Percentiles rank a stretch among this genome's conserved stretches.
Evolutionary conservation across 192 early-diverging fungal species (phyloP).

Genomic region (Thamnidium elegans): DNA sequence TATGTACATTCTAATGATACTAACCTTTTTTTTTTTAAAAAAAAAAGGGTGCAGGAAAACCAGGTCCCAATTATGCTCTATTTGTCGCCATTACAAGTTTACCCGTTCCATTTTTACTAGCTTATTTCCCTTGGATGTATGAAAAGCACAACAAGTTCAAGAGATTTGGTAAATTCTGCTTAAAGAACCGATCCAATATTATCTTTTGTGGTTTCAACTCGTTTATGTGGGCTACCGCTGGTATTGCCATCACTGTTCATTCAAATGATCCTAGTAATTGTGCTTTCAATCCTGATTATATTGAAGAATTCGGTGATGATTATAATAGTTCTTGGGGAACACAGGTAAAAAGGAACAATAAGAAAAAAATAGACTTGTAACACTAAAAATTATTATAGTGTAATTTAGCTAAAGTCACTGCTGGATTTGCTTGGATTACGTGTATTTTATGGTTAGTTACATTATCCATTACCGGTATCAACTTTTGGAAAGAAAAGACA

Average conservation of each 20-base stretch:
- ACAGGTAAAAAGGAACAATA: constrained; percentile 26
- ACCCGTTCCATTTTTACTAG: constrained; percentile 19
- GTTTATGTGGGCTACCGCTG: constrained; percentile 26
- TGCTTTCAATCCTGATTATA: constrained; percentile 9
- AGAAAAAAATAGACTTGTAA: neutral
- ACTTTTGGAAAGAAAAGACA: constrained; percentile 33
- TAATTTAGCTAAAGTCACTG: constrained; percentile 18
- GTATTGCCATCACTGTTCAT: constrained; percentile 32
- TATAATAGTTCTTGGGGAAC: constrained; percentile 26
- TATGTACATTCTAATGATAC: neutral
- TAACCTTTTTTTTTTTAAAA: neutral
- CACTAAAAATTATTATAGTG: constrained; percentile 18
- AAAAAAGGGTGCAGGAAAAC: constrained; percentile 29
- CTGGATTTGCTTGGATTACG: constrained; percentile 30
- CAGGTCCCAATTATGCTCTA: constrained; percentile 32
- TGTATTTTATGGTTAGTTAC: constrained; percentile 28
- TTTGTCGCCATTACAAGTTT: constrained; percentile 27
- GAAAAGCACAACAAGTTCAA: constrained; percentile 35
- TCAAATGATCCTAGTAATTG: constrained; percentile 18
- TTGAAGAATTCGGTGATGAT: constrained; percentile 12
- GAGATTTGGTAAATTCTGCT: constrained; percentile 32
- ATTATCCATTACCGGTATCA: constrained; percentile 9
- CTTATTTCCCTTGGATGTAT: constrained; percentile 38
- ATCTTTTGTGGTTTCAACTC: constrained; percentile 28
- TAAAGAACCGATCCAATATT: constrained; percentile 29